Evolutionary conservation across 1,284 basidiomycete species (phyloP).

Genomic region (Trichosporon sp.): DNA sequence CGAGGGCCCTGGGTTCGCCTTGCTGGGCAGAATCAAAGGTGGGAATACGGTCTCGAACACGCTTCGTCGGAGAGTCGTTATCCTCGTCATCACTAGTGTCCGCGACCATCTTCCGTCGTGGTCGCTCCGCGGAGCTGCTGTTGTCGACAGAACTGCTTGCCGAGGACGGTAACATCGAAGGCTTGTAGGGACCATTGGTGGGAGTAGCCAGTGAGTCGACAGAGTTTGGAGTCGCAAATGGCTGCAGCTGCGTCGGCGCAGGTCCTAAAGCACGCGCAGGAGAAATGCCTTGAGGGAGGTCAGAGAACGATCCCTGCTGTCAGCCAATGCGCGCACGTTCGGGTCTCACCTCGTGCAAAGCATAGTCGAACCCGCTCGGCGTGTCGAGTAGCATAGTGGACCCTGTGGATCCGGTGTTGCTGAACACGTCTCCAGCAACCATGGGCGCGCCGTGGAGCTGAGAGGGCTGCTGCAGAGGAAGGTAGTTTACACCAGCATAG

Average conservation of each 20-base stretch:
- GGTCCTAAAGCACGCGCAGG: slow-evolving; percentile 53
- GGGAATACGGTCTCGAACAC: slow-evolving; percentile 26
- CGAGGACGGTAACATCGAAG: slow-evolving; percentile 22
- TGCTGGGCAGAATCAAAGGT: slow-evolving; percentile 23
- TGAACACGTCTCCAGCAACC: slow-evolving; percentile 45
- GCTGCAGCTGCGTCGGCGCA: slow-evolving; percentile 41
- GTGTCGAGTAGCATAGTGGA: slow-evolving; percentile 6
- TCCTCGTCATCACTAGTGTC: slow-evolving; percentile 50
- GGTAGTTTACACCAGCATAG: slow-evolving; percentile 23
- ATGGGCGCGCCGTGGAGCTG: slow-evolving; percentile 32
- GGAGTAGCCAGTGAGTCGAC: slow-evolving; percentile 29
- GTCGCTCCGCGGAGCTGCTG: slow-evolving; percentile 32
- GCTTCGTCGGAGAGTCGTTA: slow-evolving; percentile 48
- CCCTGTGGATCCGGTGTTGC: not conserved
- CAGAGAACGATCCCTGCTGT: slow-evolving; percentile 14
- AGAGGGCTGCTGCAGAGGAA: slow-evolving; percentile 28
- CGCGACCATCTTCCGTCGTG: slow-evolving; percentile 11
- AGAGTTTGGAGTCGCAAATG: slow-evolving; percentile 38
- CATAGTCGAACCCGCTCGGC: slow-evolving; percentile 22
- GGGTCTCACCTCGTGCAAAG: slow-evolving; percentile 3
- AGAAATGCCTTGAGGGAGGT: slow-evolving; percentile 45
- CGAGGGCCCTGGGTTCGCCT: not conserved
- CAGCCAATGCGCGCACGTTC: not conserved
- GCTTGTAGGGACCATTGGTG: slow-evolving; percentile 17
- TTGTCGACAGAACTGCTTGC: slow-evolving; percentile 23